Conservation (phyloP, 495 filamentous ascomycete genomes). For the Lophiotrema nucula region DNA sequence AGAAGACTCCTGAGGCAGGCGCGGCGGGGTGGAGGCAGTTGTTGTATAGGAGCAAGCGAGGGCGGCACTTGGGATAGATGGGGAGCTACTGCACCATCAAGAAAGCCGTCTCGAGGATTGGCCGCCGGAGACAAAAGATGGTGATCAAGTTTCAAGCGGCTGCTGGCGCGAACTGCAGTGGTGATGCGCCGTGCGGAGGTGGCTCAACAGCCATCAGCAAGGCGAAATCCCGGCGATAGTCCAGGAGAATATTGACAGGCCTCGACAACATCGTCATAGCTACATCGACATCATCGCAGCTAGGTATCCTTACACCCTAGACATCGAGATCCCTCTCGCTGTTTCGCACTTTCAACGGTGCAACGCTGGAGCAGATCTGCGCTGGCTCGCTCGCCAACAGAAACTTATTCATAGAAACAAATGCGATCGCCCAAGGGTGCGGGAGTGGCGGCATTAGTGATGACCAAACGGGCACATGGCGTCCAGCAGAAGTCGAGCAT, state of each 20-base stretch:
- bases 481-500: no score
- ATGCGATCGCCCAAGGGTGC: constrained; percentile 11
- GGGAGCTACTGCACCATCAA: constrained; percentile 2
- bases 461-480: no score
- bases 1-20: constrained; percentile 24
- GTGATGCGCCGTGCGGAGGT: constrained; percentile 20
- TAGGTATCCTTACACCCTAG: background rate
- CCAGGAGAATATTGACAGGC: background rate
- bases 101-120: background rate
- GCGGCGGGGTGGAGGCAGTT: background rate
- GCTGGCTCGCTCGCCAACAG: no score
- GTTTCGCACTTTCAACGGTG: background rate
- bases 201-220: constrained; percentile 8
- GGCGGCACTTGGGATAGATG: background rate
- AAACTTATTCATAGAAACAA: constrained; percentile 19
- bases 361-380: background rate
- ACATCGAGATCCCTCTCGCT: background rate
- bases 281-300: background rate
- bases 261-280: constrained; percentile 4
- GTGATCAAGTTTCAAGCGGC: background rate
- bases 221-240: constrained; percentile 14
- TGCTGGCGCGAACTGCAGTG: background rate
- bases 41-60: background rate
- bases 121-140: background rate
- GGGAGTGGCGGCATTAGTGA: constrained; percentile 19